Base-by-base conservation (phyloP, 768 basidiomycete genomes). In the Amanita brunnescens region DNA sequence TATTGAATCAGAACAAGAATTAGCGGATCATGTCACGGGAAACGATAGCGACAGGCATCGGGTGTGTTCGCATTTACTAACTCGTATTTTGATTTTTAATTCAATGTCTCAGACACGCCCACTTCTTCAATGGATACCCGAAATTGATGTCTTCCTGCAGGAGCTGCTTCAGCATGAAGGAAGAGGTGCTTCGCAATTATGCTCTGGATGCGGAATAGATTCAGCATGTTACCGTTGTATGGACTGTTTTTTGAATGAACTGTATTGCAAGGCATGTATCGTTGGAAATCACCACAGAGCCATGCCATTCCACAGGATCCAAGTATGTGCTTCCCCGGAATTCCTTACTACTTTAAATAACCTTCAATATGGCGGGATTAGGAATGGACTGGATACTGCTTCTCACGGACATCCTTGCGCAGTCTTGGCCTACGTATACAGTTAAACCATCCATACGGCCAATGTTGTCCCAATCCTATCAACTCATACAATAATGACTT, bases 231-330 rank as follows among this genome's bases (percentile, higher is more conserved):
- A 48, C 10, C 45, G 56, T 6, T 62, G 61, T 42, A 39, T 50
- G 0, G 55, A 59, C 10, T 62, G 60, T 20, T 37, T 53, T 2
- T 13, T 43, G 0, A 10, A 33, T 2, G 51, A 54, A 12, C 21
- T 58, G 4, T 34, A 48, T 7, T 57, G 54, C 14, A n/a, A 4
- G 6, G 9, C 5, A 18, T 62, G 60, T 35, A 29, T 53, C 26
- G 21, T 60, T 0, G 2, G 18, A n/a, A 24, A 47, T 5, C 59
- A 61, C n/a, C 23, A 5, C 4, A 21, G n/a, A n/a, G n/a, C n/a
- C 7, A 41, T 9, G 12, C 61, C 54, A 0, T 48, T 61, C 3
- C 60, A 62, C 43, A 45, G 47, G 18, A 34, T 62, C 3, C 48
- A 57, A 55, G 56, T 58, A 5, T 5, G 47, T 44, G 5, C 10